A percentile compares a stretch with the other conserved stretches of the same genome.
These are phyloP conservation scores for Coniochaeta sp. DNA, from an alignment of 2,329 filamentous ascomycete genomes.

Conservation along the genomic window DNA sequence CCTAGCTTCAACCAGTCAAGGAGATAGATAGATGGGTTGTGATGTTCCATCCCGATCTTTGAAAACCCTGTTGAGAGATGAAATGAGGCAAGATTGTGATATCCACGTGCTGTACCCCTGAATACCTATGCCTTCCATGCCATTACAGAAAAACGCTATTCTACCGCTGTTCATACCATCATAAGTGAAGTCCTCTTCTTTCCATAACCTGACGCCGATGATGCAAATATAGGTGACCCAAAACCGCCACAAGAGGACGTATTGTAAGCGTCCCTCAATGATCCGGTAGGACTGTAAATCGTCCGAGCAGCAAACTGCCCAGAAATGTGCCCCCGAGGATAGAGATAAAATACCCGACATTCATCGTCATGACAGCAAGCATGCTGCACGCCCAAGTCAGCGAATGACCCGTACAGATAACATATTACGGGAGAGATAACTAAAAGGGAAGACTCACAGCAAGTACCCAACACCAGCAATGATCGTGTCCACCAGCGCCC, in stretches of 20 bases:
- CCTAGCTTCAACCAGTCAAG: too few relatives aligned
- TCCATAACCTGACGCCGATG: neutral
- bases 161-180: neutral
- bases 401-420: neutral
- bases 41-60: too few relatives aligned
- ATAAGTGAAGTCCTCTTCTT: neutral
- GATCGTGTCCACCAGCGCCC: slow-evolving; percentile 62
- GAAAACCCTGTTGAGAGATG: neutral
- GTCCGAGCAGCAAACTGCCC: slow-evolving; percentile 75
- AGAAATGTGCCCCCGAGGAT: slow-evolving; percentile 70
- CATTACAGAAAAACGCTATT: neutral
- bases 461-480: slow-evolving; percentile 76
- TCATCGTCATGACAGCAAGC: slow-evolving; percentile 83
- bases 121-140: neutral
- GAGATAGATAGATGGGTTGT: too few relatives aligned
- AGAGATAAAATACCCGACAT: slow-evolving; percentile 71
- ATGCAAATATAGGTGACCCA: neutral
- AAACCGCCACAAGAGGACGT: neutral
- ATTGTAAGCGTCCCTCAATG: neutral
- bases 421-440: neutral
- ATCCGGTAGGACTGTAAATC: slow-evolving; percentile 39
- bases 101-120: too few relatives aligned
- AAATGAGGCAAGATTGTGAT: too few relatives aligned
- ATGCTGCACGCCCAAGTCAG: slow-evolving; percentile 48
- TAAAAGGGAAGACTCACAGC: slow-evolving; percentile 53